Evolutionary conservation across 345 rosid genomes (phyloP), one percentile per base, ranked within the genome.

Genomic region (Atalantia buxifolia): DNA sequence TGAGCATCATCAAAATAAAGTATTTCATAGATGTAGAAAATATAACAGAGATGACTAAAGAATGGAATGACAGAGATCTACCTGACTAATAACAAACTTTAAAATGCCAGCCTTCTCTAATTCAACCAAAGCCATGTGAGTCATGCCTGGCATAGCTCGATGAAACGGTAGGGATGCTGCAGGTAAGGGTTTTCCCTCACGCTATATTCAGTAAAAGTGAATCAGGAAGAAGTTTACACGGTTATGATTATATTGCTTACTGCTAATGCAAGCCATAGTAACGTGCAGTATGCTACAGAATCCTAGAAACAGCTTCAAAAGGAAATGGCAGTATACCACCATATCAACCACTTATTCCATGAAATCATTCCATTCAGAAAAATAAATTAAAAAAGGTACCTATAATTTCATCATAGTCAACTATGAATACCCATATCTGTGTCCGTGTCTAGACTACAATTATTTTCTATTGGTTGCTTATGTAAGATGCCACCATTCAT

Each of bases 41-140:
- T 73, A 60, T 16, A n/a, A 33, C 18, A 28, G 53, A 68, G 19
- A 55, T 13, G 30, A 22, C 21, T 64, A 69, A 67, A 75, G 40
- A 76, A 75, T 6, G 24, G 72, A 22, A 78, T 64, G 72, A 28
- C 22, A 31, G 66, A 68, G 66, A 63, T 28, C 55, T 81, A 94
- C 99, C 92, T 96, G 99, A 83, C 98, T 94, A 81, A 94, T 91
- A 71, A 96, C 82, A 80, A 92, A 96, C 81, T 94, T 94, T 71
- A 96, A 80, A 77, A 94, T 89, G 70, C 92, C 97, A 86, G 92
- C 92, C 83, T 84, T 96, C 85, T 96, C 97, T 67, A 96, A 85
- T 82, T 87, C 95, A 84, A 92, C 97, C 90, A 96, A 84, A 56
- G 98, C 97, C 99, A 96, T 94, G 79, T 96, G 98, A 16, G 99